phyloP scores from a whole-genome alignment of 2,329 filamentous ascomycete genomes.

The Pseudogymnoascus sp. region DNA sequence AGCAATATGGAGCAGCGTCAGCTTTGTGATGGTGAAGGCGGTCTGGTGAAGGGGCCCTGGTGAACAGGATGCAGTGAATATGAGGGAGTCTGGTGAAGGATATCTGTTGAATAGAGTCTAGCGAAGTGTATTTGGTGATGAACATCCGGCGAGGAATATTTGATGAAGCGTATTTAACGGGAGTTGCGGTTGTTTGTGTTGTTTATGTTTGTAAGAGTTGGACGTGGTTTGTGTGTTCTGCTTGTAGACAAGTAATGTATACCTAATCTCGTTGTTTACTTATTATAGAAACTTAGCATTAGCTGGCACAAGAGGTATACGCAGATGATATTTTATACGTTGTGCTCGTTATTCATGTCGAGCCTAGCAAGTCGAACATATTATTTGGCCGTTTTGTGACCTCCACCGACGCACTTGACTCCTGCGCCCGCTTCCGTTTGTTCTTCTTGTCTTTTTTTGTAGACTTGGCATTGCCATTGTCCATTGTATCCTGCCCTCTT shows the following conservation, averaged over 20 bases:
- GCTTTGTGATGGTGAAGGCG: too few relatives aligned
- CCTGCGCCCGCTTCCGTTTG: slow-evolving; percentile 2
- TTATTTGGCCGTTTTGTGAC: slow-evolving; percentile 3
- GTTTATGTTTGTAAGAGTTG: not conserved
- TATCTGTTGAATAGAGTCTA: too few relatives aligned
- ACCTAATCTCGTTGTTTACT: not conserved
- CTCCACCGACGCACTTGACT: not conserved
- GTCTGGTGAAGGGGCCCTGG: not conserved
- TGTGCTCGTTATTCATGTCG: not conserved
- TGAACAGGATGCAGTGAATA: not conserved
- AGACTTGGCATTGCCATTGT: not conserved
- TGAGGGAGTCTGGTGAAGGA: too few relatives aligned
- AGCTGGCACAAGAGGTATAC: not conserved
- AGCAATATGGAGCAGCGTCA: not conserved
- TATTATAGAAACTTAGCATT: not conserved
- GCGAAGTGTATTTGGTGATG: not conserved
- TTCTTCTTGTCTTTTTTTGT: slow-evolving; percentile 4
- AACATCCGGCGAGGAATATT: not conserved
- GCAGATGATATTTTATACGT: not conserved
- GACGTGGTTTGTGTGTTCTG: not conserved
- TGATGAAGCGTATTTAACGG: not conserved
- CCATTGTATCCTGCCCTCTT: not conserved
- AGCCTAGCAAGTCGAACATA: not conserved
- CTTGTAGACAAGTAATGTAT: not conserved
- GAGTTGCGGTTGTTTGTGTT: not conserved